phyloP scores from a whole-genome alignment of 1,139 yeast species.

The Taphrina betulina region DNA sequence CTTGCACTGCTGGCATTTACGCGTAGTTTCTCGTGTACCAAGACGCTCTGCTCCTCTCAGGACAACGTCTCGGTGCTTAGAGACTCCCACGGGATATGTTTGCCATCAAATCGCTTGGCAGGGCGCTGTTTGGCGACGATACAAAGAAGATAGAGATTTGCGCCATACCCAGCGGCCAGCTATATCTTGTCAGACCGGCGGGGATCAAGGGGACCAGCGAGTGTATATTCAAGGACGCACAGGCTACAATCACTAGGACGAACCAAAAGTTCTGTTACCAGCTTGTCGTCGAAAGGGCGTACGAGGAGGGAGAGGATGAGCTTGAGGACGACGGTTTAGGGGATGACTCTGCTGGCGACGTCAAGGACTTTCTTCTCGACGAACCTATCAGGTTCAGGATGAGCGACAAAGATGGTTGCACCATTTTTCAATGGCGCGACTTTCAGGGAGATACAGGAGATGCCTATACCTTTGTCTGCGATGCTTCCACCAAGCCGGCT shows the following conservation, averaged over 20 bases:
- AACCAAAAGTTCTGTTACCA: slow-evolving; percentile 67
- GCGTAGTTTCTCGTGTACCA: no score
- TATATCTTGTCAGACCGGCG: slow-evolving; percentile 68
- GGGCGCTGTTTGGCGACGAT: slow-evolving; percentile 44
- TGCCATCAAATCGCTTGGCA: slow-evolving; percentile 33
- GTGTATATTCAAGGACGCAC: slow-evolving; percentile 56
- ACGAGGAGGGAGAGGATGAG: slow-evolving; percentile 63
- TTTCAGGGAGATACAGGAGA: slow-evolving; percentile 68
- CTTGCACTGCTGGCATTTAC: no score
- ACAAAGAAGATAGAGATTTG: slow-evolving; percentile 60
- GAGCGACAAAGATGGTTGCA: slow-evolving; percentile 49
- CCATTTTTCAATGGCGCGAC: slow-evolving; percentile 76
- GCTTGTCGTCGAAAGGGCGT: slow-evolving; percentile 66
- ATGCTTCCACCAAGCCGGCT: slow-evolving; percentile 55
- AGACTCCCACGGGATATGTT: no score
- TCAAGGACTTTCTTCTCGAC: slow-evolving; percentile 66
- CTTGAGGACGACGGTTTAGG: slow-evolving; percentile 56
- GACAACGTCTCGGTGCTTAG: background rate
- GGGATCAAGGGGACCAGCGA: slow-evolving; percentile 87
- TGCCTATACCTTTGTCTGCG: slow-evolving; percentile 74
- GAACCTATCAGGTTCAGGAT: slow-evolving; percentile 57
- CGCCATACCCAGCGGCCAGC: slow-evolving; percentile 74
- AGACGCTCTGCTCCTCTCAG: no score
- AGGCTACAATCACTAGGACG: slow-evolving; percentile 51
- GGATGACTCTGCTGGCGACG: slow-evolving; percentile 57